Percentiles rank a stretch among this genome's conserved stretches.
Evolutionary conservation across 495 filamentous ascomycete species (phyloP).

Genomic region (Peziza echinospora): DNA sequence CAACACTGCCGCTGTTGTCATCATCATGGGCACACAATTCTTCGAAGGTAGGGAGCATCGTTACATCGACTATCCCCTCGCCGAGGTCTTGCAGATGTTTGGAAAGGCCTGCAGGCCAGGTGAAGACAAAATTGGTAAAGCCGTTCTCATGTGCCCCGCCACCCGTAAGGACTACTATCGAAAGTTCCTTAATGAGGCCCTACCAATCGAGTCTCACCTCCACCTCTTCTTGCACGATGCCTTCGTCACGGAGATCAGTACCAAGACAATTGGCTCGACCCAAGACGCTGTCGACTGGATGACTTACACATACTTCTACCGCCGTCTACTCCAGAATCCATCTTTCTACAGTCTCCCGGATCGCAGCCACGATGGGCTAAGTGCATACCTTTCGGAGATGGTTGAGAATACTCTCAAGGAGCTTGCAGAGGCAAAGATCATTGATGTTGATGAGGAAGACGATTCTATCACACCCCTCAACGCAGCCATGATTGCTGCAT

Average conservation of each 20-base stretch:
- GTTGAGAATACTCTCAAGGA: constrained; percentile 88
- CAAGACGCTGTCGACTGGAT: constrained; percentile 98
- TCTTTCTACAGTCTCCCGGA: constrained; percentile 87
- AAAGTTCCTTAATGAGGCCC: constrained; percentile 91
- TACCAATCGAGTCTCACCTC: constrained; percentile 87
- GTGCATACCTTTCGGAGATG: constrained; percentile 82
- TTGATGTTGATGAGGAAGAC: constrained; percentile 92
- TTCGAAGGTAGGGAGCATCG: constrained; percentile 93
- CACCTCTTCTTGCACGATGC: constrained; percentile 82
- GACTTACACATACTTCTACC: constrained; percentile 97
- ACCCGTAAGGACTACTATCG: constrained; percentile 95
- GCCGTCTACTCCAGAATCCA: constrained; percentile 86
- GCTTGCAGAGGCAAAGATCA: constrained; percentile 78
- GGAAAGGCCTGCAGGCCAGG: constrained; percentile 68
- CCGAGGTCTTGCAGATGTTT: constrained; percentile 98
- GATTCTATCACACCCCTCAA: constrained; percentile 78
- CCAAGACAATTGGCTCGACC: constrained; percentile 74
- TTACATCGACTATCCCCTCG: constrained; percentile 90
- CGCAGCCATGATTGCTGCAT: constrained; percentile 90
- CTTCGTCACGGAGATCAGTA: constrained; percentile 91
- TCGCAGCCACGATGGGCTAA: constrained; percentile 77
- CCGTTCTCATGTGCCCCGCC: constrained; percentile 82
- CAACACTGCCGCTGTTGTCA: constrained; percentile 65
- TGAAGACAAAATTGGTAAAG: constrained; percentile 59
- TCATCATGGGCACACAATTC: constrained; percentile 98